A percentile compares a stretch with the other conserved stretches of the same genome.
These are phyloP conservation scores for Obba rivulosa DNA, from an alignment of 768 basidiomycete genomes.

Conservation along the genomic window DNA sequence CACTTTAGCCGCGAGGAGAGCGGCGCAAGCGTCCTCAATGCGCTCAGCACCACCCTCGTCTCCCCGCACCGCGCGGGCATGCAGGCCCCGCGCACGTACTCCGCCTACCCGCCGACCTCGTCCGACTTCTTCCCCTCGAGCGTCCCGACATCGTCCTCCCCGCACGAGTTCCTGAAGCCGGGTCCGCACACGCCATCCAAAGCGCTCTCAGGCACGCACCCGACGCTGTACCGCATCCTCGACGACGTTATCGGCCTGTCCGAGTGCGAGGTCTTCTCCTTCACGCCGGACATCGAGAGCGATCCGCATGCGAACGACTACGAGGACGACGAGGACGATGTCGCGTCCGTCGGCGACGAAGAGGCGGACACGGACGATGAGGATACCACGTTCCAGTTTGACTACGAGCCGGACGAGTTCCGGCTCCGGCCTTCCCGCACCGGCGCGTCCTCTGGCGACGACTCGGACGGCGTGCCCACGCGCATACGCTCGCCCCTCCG, in stretches of 20 bases:
- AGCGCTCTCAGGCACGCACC: slow-evolving; percentile 80
- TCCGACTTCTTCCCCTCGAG: slow-evolving; percentile 74
- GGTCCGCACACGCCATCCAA: slow-evolving; percentile 70
- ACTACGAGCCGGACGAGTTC: slow-evolving; percentile 69
- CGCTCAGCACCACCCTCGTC: slow-evolving; percentile 77
- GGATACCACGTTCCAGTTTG: slow-evolving; percentile 71
- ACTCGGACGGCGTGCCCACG: slow-evolving; percentile 19
- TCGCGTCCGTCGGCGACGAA: slow-evolving; percentile 60
- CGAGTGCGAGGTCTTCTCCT: slow-evolving; percentile 95
- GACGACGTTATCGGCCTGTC: slow-evolving; percentile 85
- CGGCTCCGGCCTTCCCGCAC: slow-evolving; percentile 15
- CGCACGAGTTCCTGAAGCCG: slow-evolving; percentile 43
- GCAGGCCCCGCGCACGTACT: slow-evolving; percentile 74
- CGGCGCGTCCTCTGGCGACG: slow-evolving; percentile 24
- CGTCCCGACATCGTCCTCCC: slow-evolving; percentile 67
- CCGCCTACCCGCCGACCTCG: slow-evolving; percentile 74
- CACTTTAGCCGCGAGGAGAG: slow-evolving; percentile 83
- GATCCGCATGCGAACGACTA: slow-evolving; percentile 90
- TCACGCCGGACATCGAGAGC: slow-evolving; percentile 86
- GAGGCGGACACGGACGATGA: slow-evolving; percentile 55
- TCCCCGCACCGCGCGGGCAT: slow-evolving; percentile 65
- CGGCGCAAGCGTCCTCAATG: slow-evolving; percentile 72
- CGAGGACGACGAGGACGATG: slow-evolving; percentile 74
- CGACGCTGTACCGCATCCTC: slow-evolving; percentile 79
- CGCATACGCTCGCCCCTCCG: slow-evolving; percentile 38